Evolutionary conservation across 805 yeast genomes (phyloP).

Genomic region (Candida methanosorbosa): DNA sequence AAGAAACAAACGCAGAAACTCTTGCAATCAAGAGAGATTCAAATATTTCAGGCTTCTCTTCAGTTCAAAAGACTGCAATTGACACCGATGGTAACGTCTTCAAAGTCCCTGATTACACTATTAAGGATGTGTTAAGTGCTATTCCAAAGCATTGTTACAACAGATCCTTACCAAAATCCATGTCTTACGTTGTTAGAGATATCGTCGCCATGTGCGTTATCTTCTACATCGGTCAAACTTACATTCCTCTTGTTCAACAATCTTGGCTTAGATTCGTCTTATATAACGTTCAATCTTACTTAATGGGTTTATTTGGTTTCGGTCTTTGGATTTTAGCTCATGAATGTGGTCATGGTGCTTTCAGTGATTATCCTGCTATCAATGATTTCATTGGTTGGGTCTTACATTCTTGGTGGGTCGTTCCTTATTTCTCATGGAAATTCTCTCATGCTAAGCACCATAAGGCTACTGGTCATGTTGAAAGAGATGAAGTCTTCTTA

Average conservation of each 20-base stretch:
- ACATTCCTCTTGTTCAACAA: slow-evolving; percentile 33
- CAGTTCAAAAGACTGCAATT: slow-evolving; percentile 25
- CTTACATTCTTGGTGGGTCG: slow-evolving; percentile 46
- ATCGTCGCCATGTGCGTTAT: slow-evolving; percentile 32
- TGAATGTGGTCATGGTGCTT: slow-evolving; percentile 60
- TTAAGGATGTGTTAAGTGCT: slow-evolving; percentile 46
- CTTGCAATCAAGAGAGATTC: slow-evolving; percentile 8
- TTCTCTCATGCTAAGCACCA: slow-evolving; percentile 54
- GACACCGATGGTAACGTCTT: slow-evolving; percentile 47
- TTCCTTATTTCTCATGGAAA: slow-evolving; percentile 59
- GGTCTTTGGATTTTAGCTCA: slow-evolving; percentile 59
- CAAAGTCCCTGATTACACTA: slow-evolving; percentile 54
- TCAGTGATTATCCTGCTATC: slow-evolving; percentile 42
- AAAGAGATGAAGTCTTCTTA: slow-evolving; percentile 52
- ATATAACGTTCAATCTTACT: slow-evolving; percentile 31
- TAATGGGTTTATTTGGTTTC: slow-evolving; percentile 41
- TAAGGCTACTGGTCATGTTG: slow-evolving; percentile 53
- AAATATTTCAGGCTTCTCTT: slow-evolving; percentile 15
- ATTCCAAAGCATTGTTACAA: slow-evolving; percentile 57
- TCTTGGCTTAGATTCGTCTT: slow-evolving; percentile 27
- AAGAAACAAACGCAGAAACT: not conserved
- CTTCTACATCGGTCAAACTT: slow-evolving; percentile 33
- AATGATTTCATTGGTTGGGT: slow-evolving; percentile 56
- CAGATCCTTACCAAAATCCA: slow-evolving; percentile 38
- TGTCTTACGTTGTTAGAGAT: slow-evolving; percentile 47